Conservation (phyloP, 179 eudicot genomes). For the Silene vulgaris region DNA sequence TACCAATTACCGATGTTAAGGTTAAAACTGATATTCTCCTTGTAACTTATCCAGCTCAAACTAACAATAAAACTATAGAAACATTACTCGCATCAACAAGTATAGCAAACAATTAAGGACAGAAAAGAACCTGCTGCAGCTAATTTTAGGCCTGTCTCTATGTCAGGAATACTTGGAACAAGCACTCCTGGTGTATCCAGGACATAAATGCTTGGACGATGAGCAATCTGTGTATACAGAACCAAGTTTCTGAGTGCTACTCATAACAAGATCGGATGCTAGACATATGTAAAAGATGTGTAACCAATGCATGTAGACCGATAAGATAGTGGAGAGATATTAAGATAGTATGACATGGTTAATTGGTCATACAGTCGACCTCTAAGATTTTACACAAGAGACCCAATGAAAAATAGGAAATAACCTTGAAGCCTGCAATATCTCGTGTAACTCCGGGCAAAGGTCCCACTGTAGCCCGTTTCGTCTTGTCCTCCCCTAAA, state of each 20-base stretch:
- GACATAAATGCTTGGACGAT: constrained; percentile 92
- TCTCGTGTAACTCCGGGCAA: constrained; percentile 98
- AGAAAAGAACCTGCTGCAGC: constrained; percentile 64
- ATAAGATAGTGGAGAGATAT: not conserved
- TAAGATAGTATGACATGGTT: not conserved
- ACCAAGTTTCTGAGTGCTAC: constrained; percentile 21
- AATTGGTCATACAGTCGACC: not conserved
- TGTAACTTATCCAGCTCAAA: not conserved
- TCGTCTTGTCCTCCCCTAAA: constrained; percentile 72
- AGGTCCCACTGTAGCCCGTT: constrained; percentile 91
- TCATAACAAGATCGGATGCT: not conserved
- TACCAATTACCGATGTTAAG: not conserved
- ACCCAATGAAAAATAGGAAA: not conserved
- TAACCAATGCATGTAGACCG: not conserved
- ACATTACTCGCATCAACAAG: not conserved
- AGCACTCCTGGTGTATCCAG: constrained; percentile 97
- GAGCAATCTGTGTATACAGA: constrained; percentile 63
- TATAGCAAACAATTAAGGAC: constrained; percentile 9
- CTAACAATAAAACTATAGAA: not conserved
- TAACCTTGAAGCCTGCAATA: constrained; percentile 92
- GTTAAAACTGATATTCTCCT: not conserved
- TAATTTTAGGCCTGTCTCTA: constrained; percentile 89
- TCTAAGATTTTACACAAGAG: not conserved
- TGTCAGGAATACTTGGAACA: constrained; percentile 82
- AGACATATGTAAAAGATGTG: not conserved